Base-by-base conservation (phyloP, 768 basidiomycete genomes). In the Steccherinum ochraceum region DNA sequence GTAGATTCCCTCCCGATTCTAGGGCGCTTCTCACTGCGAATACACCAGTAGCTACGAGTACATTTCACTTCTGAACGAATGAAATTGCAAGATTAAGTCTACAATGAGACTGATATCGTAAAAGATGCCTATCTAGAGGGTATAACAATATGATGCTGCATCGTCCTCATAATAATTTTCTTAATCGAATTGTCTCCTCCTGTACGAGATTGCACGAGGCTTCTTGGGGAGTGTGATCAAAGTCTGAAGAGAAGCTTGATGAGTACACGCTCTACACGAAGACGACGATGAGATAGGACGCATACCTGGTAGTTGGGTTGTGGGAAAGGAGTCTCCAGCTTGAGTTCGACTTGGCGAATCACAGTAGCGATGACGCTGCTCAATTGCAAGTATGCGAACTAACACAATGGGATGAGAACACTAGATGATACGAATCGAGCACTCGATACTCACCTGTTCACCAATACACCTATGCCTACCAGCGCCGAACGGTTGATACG, bases 401-500 rank as follows among this genome's bases (percentile, higher is more conserved):
- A 47, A n/a, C n/a, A n/a, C n/a, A n/a, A n/a, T n/a, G n/a, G n/a
- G n/a, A n/a, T n/a, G n/a, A n/a, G n/a, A n/a, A n/a, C n/a, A n/a
- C n/a, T n/a, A n/a, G n/a, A n/a, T n/a, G n/a, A n/a, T n/a, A 35
- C 30, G 16, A 16, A 35, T 35, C 16, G 7, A 7, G 30, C 30
- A 35, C 16, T 35, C 30, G 7, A 35, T 7, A 67, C 73, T 42
- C 26, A 60, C 60, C 56, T 60, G 62, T 70, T 94, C 93, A 56
- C 93, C 91, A 54, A 97, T 94, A 67, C 91, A 98, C 56, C 94
- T 77, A 72, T 97, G 95, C 60, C 89, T 78, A 24, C 96, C 96
- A 47, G 96, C 95, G 55, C 96, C 96, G 61, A 99, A 99, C 1
- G 96, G 96, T 65, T 96, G 90, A 67, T 98, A 97, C 45, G 91